Evolutionary conservation across 1,284 basidiomycete genomes (phyloP), one percentile per base, ranked within the genome.

Genomic region (Xanthoconium separans): DNA sequence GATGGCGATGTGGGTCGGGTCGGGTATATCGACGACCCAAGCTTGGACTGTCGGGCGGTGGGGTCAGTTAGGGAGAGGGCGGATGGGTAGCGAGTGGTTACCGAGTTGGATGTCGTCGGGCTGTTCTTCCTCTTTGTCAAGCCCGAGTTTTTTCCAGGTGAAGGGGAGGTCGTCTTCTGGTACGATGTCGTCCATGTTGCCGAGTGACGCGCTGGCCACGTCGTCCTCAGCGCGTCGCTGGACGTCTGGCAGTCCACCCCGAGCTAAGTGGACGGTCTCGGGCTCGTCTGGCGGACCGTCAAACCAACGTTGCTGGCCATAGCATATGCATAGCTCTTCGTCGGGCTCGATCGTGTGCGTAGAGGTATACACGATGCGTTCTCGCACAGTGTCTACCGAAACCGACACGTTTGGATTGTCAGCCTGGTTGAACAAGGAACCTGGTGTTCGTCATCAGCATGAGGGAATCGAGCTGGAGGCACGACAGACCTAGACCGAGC

Each of bases 21-120:
- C 82, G 1, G 81, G 79, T n/a, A 96, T 80, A 63, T 94, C 87
- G n/a, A 94, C 84, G 9, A 84, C 87, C 93, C 93, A 97, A 44
- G 87, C 87, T 37, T 84, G 74, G 47, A 87, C 53, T 58, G 51
- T 46, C 45, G 22, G 57, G 61, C 34, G 50, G 6, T 22, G 22
- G 40, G 20, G n/a, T 59, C 22, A 62, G 47, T 15, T 5, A 3
- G 7, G 3, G 12, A 40, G 36, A 37, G 11, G 30, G 15, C 0
- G 1, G 42, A 44, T 22, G 31, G 31, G n/a, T n/a, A 24, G 36
- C 48, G 53, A 4, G 12, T 13, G 30, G 48, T 45, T 49, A 68
- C 88, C 75, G 60, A 82, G 88, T 44, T 75, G 76, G 43, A 91
- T 72, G 13, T 77, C 75, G 29, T 73, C 76, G 3, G 79, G 77